Conservation (phyloP, 2,329 filamentous ascomycete species). For the Myotisia sp. region DNA sequence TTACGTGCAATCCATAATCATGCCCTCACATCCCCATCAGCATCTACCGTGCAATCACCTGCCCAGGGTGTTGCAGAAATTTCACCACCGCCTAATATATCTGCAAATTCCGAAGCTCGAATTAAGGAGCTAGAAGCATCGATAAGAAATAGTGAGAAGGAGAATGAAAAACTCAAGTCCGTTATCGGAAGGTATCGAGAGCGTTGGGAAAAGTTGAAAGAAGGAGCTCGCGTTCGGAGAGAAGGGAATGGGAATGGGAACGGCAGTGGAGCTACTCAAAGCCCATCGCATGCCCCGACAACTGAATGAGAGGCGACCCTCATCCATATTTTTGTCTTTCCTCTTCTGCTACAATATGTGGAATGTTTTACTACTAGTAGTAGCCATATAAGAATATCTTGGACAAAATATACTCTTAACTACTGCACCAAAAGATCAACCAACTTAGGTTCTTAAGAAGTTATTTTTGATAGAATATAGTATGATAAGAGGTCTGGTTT, state of each 20-base stretch:
- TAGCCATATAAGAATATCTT: too few species aligned
- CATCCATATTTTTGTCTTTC: too few species aligned
- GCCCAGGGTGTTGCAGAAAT: neutral
- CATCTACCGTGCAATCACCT: conserved; percentile 15
- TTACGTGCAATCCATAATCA: conserved; percentile 38
- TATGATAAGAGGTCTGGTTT: too few species aligned
- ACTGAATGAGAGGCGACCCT: too few species aligned
- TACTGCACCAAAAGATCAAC: too few species aligned
- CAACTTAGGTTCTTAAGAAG: too few species aligned
- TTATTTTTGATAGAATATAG: too few species aligned
- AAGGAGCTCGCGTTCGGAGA: conserved; percentile 40
- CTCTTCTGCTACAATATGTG: too few species aligned
- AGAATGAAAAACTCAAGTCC: conserved; percentile 46
- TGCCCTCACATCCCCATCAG: conserved; percentile 18
- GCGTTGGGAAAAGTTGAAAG: conserved; percentile 56
- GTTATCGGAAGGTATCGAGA: conserved; percentile 45
- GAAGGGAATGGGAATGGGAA: conserved; percentile 15
- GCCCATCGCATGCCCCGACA: too few species aligned
- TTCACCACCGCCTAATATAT: conserved; percentile 11
- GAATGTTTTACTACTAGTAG: too few species aligned
- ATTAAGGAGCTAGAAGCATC: conserved; percentile 56
- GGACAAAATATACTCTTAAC: too few species aligned
- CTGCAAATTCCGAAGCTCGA: conserved; percentile 37
- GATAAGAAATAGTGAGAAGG: conserved; percentile 41
- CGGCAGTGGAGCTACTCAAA: neutral